These are phyloP conservation scores for Fusarium nurragi DNA, from an alignment of 2,329 filamentous ascomycete genomes.

Conservation along the genomic window DNA sequence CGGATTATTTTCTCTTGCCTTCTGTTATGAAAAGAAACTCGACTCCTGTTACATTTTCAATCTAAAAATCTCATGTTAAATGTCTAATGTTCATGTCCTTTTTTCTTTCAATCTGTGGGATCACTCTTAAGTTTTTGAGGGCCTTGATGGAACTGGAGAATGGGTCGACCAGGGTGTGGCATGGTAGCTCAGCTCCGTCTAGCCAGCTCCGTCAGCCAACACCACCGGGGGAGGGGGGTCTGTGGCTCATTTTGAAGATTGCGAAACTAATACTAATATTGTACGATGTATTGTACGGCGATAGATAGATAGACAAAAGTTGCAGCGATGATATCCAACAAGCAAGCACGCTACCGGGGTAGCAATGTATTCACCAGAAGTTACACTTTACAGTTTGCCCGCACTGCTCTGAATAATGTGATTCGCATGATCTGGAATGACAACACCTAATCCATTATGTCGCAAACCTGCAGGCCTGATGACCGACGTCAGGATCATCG, in stretches of 20 bases:
- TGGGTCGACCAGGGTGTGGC: conserved; percentile 16
- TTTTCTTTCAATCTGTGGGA: conserved; percentile 16
- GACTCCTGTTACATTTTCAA: conserved; percentile 40
- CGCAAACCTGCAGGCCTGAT: conserved; percentile 4
- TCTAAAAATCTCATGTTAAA: conserved; percentile 31
- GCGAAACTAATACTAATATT: conserved; percentile 31
- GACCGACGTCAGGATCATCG: conserved; percentile 32
- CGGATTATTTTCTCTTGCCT: conserved; percentile 20
- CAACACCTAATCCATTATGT: conserved; percentile 4
- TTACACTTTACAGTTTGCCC: background rate
- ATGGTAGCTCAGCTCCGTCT: conserved; percentile 1
- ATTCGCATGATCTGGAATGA: conserved; percentile 23
- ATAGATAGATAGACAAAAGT: conserved; percentile 24
- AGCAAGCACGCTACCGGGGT: background rate
- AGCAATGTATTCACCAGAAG: conserved; percentile 5
- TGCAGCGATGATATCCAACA: conserved; percentile 16
- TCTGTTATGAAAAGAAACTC: conserved; percentile 39
- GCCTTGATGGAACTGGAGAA: conserved; percentile 18
- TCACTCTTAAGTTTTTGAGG: conserved; percentile 14
- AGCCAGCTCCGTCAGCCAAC: conserved; percentile 6
- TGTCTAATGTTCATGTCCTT: conserved; percentile 15
- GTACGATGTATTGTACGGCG: conserved; percentile 20
- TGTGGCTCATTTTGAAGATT: conserved; percentile 8
- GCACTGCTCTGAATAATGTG: background rate
- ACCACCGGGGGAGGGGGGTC: conserved; percentile 6